A percentile compares a stretch with the other conserved stretches of the same genome.
Conservation (phyloP, 2,329 filamentous ascomycete species). For the Colletotrichum sp. region DNA sequence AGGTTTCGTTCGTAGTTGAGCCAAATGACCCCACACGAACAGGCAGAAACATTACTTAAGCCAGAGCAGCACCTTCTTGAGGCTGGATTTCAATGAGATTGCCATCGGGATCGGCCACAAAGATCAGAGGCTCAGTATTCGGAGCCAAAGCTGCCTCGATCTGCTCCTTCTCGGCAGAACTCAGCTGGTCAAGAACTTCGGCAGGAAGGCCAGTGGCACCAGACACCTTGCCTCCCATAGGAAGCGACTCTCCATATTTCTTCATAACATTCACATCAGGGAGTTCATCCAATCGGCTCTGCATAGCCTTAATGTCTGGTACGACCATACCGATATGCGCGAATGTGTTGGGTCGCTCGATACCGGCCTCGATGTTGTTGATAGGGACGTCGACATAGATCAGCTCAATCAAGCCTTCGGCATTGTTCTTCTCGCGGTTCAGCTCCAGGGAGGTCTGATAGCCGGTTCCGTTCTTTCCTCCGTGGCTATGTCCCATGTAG, state of each 20-base stretch:
- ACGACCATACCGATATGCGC: conserved; percentile 39
- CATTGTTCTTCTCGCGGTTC: conserved; percentile 36
- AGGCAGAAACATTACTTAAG: neutral
- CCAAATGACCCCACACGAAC: neutral
- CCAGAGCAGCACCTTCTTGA: neutral
- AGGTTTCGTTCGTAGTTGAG: neutral
- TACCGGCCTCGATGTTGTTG: conserved; percentile 23
- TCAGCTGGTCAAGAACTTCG: conserved; percentile 18
- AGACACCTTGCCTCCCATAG: conserved; percentile 10
- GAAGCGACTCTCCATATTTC: conserved; percentile 22
- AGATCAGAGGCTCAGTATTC: conserved; percentile 21
- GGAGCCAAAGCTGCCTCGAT: conserved; percentile 14
- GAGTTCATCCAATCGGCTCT: conserved; percentile 26
- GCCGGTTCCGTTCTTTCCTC: conserved; percentile 40
- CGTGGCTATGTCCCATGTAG: conserved; percentile 39
- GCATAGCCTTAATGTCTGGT: conserved; percentile 30
- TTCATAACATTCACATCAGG: conserved; percentile 30
- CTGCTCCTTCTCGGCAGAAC: neutral
- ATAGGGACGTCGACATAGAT: conserved; percentile 26
- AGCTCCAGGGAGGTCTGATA: conserved; percentile 38
- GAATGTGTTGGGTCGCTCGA: conserved; percentile 31
- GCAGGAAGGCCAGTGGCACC: conserved; percentile 1
- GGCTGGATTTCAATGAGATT: conserved; percentile 29
- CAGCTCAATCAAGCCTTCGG: conserved; percentile 35
- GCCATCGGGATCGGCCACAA: conserved; percentile 27